Conservation (phyloP, 768 basidiomycete species). For the Lactifluus pinguis region DNA sequence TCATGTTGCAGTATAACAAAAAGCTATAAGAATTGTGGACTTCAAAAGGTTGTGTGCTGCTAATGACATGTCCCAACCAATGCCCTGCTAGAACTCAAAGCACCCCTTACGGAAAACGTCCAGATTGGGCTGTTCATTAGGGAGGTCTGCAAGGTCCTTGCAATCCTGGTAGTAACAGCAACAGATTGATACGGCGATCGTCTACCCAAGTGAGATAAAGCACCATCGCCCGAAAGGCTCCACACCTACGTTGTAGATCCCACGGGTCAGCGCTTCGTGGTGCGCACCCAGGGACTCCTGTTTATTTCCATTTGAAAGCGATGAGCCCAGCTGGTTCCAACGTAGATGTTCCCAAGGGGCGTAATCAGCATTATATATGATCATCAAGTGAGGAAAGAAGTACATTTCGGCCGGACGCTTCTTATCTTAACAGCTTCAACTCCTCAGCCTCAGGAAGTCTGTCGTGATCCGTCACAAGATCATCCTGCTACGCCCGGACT, state of each 20-base stretch:
- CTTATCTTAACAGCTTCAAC: constrained; percentile 48
- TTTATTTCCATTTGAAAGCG: constrained; percentile 86
- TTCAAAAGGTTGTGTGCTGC: background rate
- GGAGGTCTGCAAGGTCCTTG: constrained; percentile 69
- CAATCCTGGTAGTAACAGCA: constrained; percentile 51
- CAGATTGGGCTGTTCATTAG: constrained; percentile 54
- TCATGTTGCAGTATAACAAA: background rate
- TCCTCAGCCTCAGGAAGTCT: constrained; percentile 49
- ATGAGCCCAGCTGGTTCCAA: constrained; percentile 95
- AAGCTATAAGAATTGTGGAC: background rate
- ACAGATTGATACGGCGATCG: background rate
- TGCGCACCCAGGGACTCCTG: constrained; percentile 91
- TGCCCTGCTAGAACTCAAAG: constrained; percentile 64
- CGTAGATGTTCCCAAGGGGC: constrained; percentile 68
- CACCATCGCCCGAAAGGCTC: constrained; percentile 79
- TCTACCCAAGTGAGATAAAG: constrained; percentile 1
- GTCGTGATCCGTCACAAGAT: constrained; percentile 65
- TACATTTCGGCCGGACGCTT: constrained; percentile 55
- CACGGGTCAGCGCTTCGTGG: constrained; percentile 84
- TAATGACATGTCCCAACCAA: background rate
- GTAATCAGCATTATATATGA: background rate
- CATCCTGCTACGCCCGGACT: constrained; percentile 70
- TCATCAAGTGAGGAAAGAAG: constrained; percentile 15
- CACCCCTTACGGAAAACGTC: constrained; percentile 76
- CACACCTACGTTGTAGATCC: constrained; percentile 96